Conservation (phyloP, 2,329 filamentous ascomycete genomes). For the Lecanicillium sp. region DNA sequence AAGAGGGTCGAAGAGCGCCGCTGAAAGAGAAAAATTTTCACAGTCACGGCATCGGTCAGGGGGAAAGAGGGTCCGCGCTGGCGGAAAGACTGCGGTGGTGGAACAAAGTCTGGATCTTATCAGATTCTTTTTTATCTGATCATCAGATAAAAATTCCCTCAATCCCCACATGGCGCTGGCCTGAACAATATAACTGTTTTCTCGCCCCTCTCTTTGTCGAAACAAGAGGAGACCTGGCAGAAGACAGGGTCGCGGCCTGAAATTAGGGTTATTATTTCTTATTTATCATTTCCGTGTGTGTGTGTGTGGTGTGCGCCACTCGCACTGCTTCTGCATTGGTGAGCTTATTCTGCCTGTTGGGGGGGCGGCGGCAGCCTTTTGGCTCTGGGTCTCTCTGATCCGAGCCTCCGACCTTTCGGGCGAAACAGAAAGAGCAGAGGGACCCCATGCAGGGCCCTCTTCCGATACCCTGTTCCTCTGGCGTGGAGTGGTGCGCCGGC, state of each 20-base stretch:
- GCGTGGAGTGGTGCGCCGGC: no score
- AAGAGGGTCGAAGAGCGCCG: no score
- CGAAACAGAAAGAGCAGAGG: neutral
- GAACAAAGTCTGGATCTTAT: conserved; percentile 36
- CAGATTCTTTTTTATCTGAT: conserved; percentile 47
- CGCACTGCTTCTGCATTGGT: no score
- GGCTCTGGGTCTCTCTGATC: neutral
- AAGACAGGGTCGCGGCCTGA: no score
- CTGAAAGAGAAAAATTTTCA: no score
- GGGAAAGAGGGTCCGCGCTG: no score
- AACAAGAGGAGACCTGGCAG: no score
- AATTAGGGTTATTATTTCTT: neutral
- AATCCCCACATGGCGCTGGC: conserved; percentile 25
- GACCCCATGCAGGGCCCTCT: neutral
- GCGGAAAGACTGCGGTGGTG: no score
- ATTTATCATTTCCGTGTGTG: no score
- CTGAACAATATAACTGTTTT: conserved; percentile 9
- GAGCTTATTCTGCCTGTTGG: neutral
- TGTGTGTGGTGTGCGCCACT: no score
- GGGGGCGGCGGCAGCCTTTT: no score
- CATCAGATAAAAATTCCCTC: conserved; percentile 45
- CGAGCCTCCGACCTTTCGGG: neutral
- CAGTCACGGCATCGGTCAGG: no score
- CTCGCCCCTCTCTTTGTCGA: conserved; percentile 5
- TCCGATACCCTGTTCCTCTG: neutral